Evolutionary conservation across 202 grass and related monocot genomes (phyloP), one percentile per base, ranked within the genome.

Genomic region (Saccharum hybrid): DNA sequence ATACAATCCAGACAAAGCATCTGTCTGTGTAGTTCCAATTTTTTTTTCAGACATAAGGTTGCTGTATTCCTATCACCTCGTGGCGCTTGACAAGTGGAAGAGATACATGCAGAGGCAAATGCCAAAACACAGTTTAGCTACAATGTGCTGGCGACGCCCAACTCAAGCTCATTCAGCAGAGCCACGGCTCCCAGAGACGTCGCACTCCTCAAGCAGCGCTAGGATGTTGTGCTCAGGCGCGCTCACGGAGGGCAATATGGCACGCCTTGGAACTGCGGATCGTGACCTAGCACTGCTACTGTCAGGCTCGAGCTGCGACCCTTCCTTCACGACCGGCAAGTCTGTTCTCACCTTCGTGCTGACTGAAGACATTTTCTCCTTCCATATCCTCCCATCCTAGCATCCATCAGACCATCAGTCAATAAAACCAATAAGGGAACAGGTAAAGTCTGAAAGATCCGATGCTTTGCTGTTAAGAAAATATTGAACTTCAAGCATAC

Each of bases 341-440:
- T 91, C 92, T 0, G 89, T 83, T 76, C 85, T 90, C 66, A 82
- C 75, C 72, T 83, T 90, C 2, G 75, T 40, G 48, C 90, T 78
- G 22, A 38, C 88, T 70, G 84, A 90, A 73, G 92, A 84, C 85
- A 93, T 90, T 63, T 91, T 93, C 57, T 95, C 96, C 81, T 95
- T 94, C 96, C 96, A 94, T 85, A 88, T 82, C 54, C 87, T 93
- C 51, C 90, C 96, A 87, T 98, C 96, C 96, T 98, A 75, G 19
- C n/a, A 91, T 79, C 22, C 67, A 92, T 61, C 31, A 86, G 54
- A 79, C 22, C 54, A 90, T 59, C 31, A 84, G 68, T 9, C 39
- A 78, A 21, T 36, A 18, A 78, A 74, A 38, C 15, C 36, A 82
- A 1, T 42, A 61, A 63, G 22, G 10, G 22, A 23, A 26, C 40